Evolutionary conservation across 2,329 filamentous ascomycete species (phyloP).

Genomic region (Arthrobotrys sinensis): DNA sequence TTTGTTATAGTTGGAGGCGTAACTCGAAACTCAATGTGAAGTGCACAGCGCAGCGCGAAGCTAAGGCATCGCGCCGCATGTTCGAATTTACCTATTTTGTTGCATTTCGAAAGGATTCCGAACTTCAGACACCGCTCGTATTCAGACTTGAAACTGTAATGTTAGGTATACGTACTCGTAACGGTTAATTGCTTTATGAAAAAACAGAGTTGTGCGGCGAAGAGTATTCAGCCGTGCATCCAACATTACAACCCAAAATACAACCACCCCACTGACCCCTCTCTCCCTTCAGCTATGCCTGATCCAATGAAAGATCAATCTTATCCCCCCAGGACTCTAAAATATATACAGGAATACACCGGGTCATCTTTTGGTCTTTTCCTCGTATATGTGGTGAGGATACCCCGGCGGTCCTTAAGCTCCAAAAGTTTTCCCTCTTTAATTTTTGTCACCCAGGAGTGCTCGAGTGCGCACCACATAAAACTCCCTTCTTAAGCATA

Average conservation of each 20-base stretch:
- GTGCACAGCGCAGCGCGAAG: neutral
- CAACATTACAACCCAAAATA: constrained; percentile 1
- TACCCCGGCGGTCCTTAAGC: too few relatives aligned
- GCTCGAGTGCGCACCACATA: too few relatives aligned
- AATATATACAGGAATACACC: too few relatives aligned
- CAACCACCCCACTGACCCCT: neutral
- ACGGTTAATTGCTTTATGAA: neutral
- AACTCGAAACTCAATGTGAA: neutral
- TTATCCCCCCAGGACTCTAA: too few relatives aligned
- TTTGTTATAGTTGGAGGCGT: neutral
- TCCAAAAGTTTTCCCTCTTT: too few relatives aligned
- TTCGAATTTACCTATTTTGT: neutral
- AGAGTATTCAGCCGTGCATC: neutral
- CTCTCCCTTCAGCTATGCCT: too few relatives aligned
- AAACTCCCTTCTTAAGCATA: too few relatives aligned
- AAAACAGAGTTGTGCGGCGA: constrained; percentile 4
- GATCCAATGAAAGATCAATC: too few relatives aligned
- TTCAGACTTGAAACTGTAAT: constrained; percentile 1
- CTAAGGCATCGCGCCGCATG: neutral
- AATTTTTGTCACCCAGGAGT: too few relatives aligned
- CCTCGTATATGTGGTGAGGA: too few relatives aligned
- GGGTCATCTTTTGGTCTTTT: too few relatives aligned
- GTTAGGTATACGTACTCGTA: constrained; percentile 12
- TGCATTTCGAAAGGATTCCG: neutral
- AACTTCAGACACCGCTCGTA: neutral